Evolutionary conservation across 1,284 basidiomycete genomes (phyloP), one percentile per base, ranked within the genome.

Genomic region (Ceratobasidium sp.): DNA sequence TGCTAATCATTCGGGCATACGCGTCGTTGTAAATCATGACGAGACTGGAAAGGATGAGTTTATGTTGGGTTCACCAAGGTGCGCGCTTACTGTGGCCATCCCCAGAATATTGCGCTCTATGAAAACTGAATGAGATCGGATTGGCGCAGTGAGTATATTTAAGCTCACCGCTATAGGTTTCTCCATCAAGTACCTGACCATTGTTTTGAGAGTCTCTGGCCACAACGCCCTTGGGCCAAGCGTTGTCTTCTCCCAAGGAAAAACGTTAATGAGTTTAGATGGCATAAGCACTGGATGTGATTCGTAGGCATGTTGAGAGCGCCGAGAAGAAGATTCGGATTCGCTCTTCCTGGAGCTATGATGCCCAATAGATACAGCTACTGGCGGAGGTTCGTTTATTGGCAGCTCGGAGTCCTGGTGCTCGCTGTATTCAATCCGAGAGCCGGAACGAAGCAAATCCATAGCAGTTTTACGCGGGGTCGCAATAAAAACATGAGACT

Each of bases 11-110:
- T 28, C 23, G 51, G 15, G 77, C 78, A 39, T 79, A 79, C 4
- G 78, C 77, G 53, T 77, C 78, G 37, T 79, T 79, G 54, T 79
- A 79, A 13, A 79, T 47, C n/a, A 76, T 51, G 5, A 76, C 56
- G 3, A 65, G 63, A 15, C 71, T 74, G 23, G 8, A 64, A 39
- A 26, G 2, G 42, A 56, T 68, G 10, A 68, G 66, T 20, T 45
- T 2, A 5, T 7, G 45, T n/a, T 11, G 15, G 3, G 6, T 61
- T 17, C 26, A 39, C 28, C 20, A 26, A 23, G 13, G 10, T 60
- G 11, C 1, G n/a, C 3, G 6, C 58, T 26, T 42, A 74, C 64
- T 79, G 60, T 28, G 76, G 78, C 54, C 78, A 77, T 26, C 74
- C 75, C 78, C 78, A 76, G 13, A 65, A 65, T 1, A 76, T 37